Conservation (phyloP, 306 rosid species). For the Cicer arietinum region DNA sequence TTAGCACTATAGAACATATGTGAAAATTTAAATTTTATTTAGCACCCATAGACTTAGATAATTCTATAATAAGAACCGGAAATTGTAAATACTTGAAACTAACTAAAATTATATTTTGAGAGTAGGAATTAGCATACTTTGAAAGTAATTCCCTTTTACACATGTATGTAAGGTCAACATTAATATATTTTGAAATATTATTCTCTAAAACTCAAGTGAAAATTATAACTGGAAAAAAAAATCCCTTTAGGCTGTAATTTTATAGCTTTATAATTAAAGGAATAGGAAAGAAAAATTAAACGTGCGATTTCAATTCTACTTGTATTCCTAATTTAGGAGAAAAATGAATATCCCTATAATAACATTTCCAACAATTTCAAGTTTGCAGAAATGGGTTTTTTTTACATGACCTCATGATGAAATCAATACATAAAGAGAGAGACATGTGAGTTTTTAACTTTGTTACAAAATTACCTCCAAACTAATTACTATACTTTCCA, state of each 20-base stretch:
- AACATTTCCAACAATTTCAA: slow-evolving; percentile 15
- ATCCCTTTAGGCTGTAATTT: background rate
- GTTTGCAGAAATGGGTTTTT: slow-evolving; percentile 29
- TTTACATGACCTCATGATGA: slow-evolving; percentile 41
- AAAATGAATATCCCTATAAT: background rate
- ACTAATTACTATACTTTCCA: slow-evolving; percentile 55
- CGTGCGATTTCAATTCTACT: background rate
- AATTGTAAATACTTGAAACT: no score
- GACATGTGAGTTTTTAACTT: slow-evolving; percentile 44
- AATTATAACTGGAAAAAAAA: no score
- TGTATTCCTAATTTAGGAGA: slow-evolving; percentile 30
- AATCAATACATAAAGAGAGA: slow-evolving; percentile 31
- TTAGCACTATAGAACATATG: no score
- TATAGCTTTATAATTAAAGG: background rate
- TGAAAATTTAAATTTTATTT: no score
- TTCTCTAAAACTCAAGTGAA: no score
- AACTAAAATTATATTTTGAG: no score
- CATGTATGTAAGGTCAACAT: no score
- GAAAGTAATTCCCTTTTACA: no score
- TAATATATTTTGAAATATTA: no score
- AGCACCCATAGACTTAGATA: no score
- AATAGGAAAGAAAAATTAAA: background rate
- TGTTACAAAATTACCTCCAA: slow-evolving; percentile 51
- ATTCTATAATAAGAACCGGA: no score
- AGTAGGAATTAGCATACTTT: no score